Base-by-base conservation (phyloP, 495 filamentous ascomycete genomes). In the Penicillium cosmopolitanum region DNA sequence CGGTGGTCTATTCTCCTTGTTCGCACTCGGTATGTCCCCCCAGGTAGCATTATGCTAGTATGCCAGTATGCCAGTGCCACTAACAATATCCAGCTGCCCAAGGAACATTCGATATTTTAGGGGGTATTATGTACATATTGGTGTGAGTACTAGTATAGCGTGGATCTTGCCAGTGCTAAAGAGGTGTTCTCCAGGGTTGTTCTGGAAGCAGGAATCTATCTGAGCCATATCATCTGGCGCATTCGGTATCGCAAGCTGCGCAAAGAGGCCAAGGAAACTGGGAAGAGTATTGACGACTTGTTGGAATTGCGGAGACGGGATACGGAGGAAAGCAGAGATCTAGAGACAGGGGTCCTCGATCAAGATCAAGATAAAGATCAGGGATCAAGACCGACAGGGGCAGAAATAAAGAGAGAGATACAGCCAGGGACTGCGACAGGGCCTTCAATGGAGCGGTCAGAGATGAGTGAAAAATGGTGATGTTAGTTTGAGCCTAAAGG, bases 1-100 rank as follows among this genome's bases (percentile, higher is more conserved):
- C 0, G 90, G 90, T 0, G 90, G 89, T 0, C 80, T 92, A 58
- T 91, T 93, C 70, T 91, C 88, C 0, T 78, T 92, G 4, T 83
- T 92, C 75, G 87, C 88, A 4, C 75, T 93, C 11, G 86, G 85
- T 84, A 75, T 4, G 36, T 31, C 5, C 25, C 25, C n/a, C n/a
- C n/a, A n/a, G n/a, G n/a, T n/a, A n/a, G n/a, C n/a, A n/a, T n/a
- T n/a, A n/a, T n/a, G n/a, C n/a, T n/a, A n/a, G n/a, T n/a, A 23
- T 23, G 23, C 23, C 23, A 4, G 23, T 23, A 23, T 23, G 3
- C 23, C 3, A 4, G 23, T 23, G 34, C 9, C 23, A 23, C 58
- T 61, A 33, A 67, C 61, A n/a, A 18, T 12, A 15, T 38, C 35
- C 48, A 83, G 87, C 85, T 34, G 85, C 83, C 0, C 89, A 93